Conservation (phyloP, 805 yeast genomes). For the Wilhelminamyces savonicus region DNA sequence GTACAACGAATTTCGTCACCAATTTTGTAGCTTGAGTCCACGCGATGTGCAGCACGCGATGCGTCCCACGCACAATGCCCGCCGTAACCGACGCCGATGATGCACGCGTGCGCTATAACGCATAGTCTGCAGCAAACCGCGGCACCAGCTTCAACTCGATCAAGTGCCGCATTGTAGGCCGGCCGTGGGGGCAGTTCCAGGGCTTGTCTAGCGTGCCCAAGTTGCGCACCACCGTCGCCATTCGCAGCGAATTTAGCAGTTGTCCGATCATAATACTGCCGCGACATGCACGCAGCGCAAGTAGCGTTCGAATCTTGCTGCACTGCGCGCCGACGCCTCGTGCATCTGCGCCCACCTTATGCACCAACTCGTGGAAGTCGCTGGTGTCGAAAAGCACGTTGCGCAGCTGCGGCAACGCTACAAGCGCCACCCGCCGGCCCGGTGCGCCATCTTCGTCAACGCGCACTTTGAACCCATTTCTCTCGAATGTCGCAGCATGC, state of each 20-base stretch:
- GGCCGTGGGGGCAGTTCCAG: slow-evolving; percentile 96
- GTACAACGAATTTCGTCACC: no score
- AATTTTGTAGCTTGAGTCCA: no score
- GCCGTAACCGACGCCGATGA: no score
- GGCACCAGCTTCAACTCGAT: slow-evolving; percentile 41
- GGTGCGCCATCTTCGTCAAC: slow-evolving; percentile 46
- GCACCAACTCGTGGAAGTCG: slow-evolving; percentile 75
- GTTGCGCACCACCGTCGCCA: slow-evolving; percentile 64
- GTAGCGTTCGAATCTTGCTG: slow-evolving; percentile 73
- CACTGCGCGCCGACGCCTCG: slow-evolving; percentile 31
- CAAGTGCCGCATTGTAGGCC: slow-evolving; percentile 94
- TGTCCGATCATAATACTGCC: slow-evolving; percentile 92
- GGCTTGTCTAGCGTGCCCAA: slow-evolving; percentile 78
- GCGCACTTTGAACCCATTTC: slow-evolving; percentile 70
- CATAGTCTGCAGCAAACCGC: slow-evolving; percentile 9
- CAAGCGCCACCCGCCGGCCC: slow-evolving; percentile 50
- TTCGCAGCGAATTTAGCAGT: slow-evolving; percentile 48
- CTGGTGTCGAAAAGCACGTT: slow-evolving; percentile 55
- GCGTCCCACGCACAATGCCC: no score
- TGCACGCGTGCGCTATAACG: no score
- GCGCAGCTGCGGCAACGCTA: slow-evolving; percentile 70
- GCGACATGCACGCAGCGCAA: slow-evolving; percentile 95
- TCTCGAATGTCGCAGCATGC: slow-evolving; percentile 47
- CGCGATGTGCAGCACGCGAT: no score
- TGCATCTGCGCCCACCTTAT: slow-evolving; percentile 42